Conservation (phyloP, 2,329 filamentous ascomycete genomes). For the Stagonosporopsis cucurbitacearum region DNA sequence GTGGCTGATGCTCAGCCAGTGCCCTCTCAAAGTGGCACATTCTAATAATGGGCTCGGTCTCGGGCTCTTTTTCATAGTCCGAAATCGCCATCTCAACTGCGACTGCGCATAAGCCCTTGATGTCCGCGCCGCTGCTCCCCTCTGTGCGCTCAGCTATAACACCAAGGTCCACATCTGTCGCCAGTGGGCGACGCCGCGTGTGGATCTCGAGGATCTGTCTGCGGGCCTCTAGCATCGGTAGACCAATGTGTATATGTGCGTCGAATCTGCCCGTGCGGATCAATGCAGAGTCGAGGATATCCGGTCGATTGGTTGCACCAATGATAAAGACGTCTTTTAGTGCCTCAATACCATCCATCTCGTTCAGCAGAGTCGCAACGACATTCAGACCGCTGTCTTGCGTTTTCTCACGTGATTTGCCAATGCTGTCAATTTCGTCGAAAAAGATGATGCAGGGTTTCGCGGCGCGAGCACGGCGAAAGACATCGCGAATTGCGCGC, state of each 20-base stretch:
- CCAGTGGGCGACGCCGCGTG: constrained; percentile 65
- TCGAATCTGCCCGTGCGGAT: constrained; percentile 87
- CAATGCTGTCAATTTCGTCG: constrained; percentile 93
- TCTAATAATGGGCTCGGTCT: constrained; percentile 41
- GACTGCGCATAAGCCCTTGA: constrained; percentile 63
- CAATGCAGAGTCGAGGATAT: constrained; percentile 83
- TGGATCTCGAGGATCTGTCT: constrained; percentile 77
- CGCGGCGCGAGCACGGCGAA: constrained; percentile 83
- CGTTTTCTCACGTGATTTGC: constrained; percentile 59
- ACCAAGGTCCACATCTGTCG: constrained; percentile 68
- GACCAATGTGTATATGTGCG: constrained; percentile 82
- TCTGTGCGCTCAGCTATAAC: constrained; percentile 70
- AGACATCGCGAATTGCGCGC: constrained; percentile 81
- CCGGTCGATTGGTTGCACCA: constrained; percentile 89
- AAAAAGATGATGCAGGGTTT: constrained; percentile 95
- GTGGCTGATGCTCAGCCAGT: constrained; percentile 49
- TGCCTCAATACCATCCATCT: constrained; percentile 93
- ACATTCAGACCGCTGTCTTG: constrained; percentile 73
- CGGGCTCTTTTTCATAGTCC: constrained; percentile 34
- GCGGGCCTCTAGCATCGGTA: constrained; percentile 75
- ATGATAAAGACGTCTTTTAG: constrained; percentile 84
- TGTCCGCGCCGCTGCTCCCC: constrained; percentile 86
- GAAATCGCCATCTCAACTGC: constrained; percentile 48
- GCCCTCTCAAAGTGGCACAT: constrained; percentile 59
- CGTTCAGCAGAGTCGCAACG: constrained; percentile 85